Conservation (phyloP, 495 filamentous ascomycete species). For the Aspergillus coremiiformis region DNA sequence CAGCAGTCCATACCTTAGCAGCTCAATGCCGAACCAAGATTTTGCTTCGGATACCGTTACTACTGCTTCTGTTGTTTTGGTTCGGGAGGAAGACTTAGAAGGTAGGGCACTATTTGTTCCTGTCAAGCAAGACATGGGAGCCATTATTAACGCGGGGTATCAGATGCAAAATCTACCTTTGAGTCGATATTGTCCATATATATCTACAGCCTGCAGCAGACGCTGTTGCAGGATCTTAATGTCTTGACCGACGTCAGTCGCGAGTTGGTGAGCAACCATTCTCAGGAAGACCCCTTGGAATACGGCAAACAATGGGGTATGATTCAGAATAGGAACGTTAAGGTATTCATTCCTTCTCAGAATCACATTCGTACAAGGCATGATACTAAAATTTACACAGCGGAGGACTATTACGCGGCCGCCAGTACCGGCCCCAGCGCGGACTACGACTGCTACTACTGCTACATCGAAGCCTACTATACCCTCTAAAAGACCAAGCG, state of each 20-base stretch:
- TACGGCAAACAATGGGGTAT: slow-evolving; percentile 56
- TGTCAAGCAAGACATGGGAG: background rate
- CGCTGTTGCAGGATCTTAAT: slow-evolving; percentile 66
- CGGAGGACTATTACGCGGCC: slow-evolving; percentile 40
- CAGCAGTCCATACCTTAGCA: slow-evolving; percentile 57
- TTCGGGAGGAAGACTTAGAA: slow-evolving; percentile 72
- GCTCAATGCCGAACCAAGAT: slow-evolving; percentile 50
- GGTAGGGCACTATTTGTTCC: slow-evolving; percentile 36
- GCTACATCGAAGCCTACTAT: slow-evolving; percentile 22
- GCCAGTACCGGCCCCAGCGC: slow-evolving; percentile 19
- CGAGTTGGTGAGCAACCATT: slow-evolving; percentile 46
- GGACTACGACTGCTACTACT: no score
- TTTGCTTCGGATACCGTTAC: slow-evolving; percentile 23
- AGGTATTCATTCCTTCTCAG: slow-evolving; percentile 28
- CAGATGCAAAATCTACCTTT: slow-evolving; percentile 63
- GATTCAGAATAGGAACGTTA: slow-evolving; percentile 59
- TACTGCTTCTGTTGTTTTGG: slow-evolving; percentile 58
- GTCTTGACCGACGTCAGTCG: slow-evolving; percentile 60
- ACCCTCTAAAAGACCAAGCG: slow-evolving; percentile 30
- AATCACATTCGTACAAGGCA: background rate
- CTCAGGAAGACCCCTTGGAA: slow-evolving; percentile 56
- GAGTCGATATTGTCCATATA: slow-evolving; percentile 68
- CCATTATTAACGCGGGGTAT: slow-evolving; percentile 1
- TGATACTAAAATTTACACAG: slow-evolving; percentile 24
- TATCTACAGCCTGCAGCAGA: slow-evolving; percentile 76